These are phyloP conservation scores for Marsdenia floribunda DNA, from an alignment of 257 asterid genomes.

Conservation along the genomic window DNA sequence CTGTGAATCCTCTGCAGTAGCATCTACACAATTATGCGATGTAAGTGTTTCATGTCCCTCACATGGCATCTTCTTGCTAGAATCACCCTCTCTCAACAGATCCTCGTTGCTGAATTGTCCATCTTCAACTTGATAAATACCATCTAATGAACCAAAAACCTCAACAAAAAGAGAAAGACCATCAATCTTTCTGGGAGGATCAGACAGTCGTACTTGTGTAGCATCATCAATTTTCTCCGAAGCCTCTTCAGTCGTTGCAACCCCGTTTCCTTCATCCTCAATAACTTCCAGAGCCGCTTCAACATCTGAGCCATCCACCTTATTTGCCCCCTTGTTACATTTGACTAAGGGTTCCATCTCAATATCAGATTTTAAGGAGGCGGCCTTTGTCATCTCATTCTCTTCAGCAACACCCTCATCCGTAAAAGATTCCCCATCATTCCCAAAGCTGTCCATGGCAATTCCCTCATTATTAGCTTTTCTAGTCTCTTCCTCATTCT, in stretches of 20 bases:
- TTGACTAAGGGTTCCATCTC: slow-evolving; percentile 12
- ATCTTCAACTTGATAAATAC: slow-evolving; percentile 20
- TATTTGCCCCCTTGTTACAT: slow-evolving; percentile 3
- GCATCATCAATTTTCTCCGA: slow-evolving; percentile 16
- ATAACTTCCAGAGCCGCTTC: slow-evolving; percentile 22
- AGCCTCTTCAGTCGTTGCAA: slow-evolving; percentile 19
- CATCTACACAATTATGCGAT: slow-evolving; percentile 13
- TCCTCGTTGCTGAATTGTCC: slow-evolving; percentile 9
- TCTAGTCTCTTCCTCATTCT: slow-evolving; percentile 16
- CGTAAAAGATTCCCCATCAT: slow-evolving; percentile 16
- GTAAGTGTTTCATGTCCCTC: neutral
- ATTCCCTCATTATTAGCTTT: slow-evolving; percentile 13
- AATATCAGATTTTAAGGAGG: slow-evolving; percentile 10
- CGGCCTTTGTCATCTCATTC: slow-evolving; percentile 16
- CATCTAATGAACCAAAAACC: slow-evolving; percentile 60
- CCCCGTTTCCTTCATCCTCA: slow-evolving; percentile 15
- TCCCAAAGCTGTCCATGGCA: slow-evolving; percentile 13
- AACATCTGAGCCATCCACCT: slow-evolving; percentile 11
- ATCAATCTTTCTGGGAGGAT: slow-evolving; percentile 33
- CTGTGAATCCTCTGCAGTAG: slow-evolving; percentile 3
- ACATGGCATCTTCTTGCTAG: neutral
- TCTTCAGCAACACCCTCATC: slow-evolving; percentile 26
- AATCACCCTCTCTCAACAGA: slow-evolving; percentile 11
- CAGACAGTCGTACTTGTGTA: slow-evolving; percentile 25
- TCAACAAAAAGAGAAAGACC: slow-evolving; percentile 59